Conservation (phyloP, 2,329 filamentous ascomycete species). For the Stagonosporopsis vannaccii region DNA sequence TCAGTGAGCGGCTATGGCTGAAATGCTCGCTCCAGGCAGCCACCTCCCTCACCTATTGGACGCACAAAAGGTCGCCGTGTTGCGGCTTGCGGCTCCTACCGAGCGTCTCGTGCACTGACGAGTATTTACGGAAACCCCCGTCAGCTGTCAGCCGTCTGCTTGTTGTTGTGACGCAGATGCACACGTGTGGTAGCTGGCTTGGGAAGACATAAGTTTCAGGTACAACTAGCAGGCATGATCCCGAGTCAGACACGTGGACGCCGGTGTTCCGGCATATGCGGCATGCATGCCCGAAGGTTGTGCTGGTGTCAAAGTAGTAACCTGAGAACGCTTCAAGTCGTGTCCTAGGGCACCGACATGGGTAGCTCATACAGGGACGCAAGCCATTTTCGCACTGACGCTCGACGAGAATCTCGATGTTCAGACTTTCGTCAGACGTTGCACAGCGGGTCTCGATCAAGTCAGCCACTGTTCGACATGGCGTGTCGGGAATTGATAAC, state of each 20-base stretch:
- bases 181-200: constrained; percentile 5
- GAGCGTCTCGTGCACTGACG: constrained; percentile 7
- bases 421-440: constrained; percentile 28
- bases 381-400: constrained; percentile 20
- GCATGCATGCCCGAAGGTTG: constrained; percentile 2
- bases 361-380: background rate
- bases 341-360: background rate
- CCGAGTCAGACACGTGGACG: constrained; percentile 17
- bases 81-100: constrained; percentile 14
- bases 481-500: constrained; percentile 1
- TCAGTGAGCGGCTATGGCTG: background rate
- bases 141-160: constrained; percentile 3
- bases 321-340: background rate
- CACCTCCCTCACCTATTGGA: background rate
- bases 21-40: background rate
- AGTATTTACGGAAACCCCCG: constrained; percentile 12
- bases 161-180: constrained; percentile 12
- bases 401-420: constrained; percentile 22
- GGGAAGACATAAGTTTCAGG: constrained; percentile 14
- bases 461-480: constrained; percentile 3
- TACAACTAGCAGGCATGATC: constrained; percentile 17
- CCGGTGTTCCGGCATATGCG: constrained; percentile 5
- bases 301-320: background rate
- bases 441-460: constrained; percentile 23
- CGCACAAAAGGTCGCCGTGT: background rate